A percentile compares a stretch with the other conserved stretches of the same genome.
Conservation (phyloP, 2,329 filamentous ascomycete species). For the Fusarium irregulare region DNA sequence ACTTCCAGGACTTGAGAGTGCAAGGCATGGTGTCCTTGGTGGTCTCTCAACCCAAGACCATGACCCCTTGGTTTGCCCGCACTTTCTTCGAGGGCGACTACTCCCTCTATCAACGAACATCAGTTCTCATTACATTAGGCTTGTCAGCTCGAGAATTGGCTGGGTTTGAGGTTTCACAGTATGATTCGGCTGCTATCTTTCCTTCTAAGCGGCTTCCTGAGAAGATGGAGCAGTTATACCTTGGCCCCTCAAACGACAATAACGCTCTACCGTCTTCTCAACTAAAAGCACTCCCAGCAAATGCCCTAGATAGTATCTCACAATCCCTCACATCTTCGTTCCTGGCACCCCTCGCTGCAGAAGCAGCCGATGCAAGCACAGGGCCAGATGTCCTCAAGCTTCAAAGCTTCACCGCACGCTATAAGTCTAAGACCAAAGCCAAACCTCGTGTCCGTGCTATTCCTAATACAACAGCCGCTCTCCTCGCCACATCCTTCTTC, state of each 20-base stretch:
- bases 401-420: constrained; percentile 80
- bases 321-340: constrained; percentile 76
- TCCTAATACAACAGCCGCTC: constrained; percentile 80
- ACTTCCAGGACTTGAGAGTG: constrained; percentile 79
- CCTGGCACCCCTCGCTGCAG: constrained; percentile 82
- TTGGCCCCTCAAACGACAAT: constrained; percentile 49
- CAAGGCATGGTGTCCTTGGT: constrained; percentile 86
- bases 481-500: constrained; percentile 84
- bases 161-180: constrained; percentile 72
- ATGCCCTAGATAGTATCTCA: constrained; percentile 76
- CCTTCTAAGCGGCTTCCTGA: constrained; percentile 83
- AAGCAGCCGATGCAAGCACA: constrained; percentile 81
- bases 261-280: constrained; percentile 47
- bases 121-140: constrained; percentile 84
- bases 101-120: constrained; percentile 84
- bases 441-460: constrained; percentile 65
- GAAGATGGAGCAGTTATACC: constrained; percentile 78
- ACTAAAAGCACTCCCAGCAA: constrained; percentile 64
- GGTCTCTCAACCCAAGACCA: constrained; percentile 77
- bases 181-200: constrained; percentile 68
- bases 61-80: constrained; percentile 86
- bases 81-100: constrained; percentile 94
- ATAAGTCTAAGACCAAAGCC: constrained; percentile 50
- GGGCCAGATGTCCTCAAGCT: constrained; percentile 90
- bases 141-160: constrained; percentile 86